Evolutionary conservation across 148 eudicot genomes (phyloP).

Genomic region (Fagopyrum esculentum): DNA sequence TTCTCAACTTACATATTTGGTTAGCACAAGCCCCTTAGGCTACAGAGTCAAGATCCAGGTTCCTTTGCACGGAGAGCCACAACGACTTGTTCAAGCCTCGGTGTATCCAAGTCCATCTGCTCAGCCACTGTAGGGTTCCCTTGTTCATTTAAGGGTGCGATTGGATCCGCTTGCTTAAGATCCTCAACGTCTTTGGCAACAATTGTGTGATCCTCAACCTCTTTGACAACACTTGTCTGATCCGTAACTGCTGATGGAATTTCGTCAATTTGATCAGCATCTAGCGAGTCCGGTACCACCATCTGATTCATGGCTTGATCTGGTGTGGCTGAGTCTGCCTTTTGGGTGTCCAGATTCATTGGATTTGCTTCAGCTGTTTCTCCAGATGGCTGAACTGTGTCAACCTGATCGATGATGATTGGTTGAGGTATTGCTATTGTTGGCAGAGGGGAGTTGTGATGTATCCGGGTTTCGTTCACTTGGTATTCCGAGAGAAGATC

Average conservation of each 20-base stretch:
- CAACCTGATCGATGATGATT: slow-evolving; percentile 14
- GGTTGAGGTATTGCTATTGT: slow-evolving; percentile 13
- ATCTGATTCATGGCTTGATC: slow-evolving; percentile 10
- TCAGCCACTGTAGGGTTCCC: background rate
- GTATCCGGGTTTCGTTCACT: slow-evolving; percentile 25
- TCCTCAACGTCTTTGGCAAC: background rate
- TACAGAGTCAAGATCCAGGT: background rate
- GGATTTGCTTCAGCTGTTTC: background rate
- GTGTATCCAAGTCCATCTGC: slow-evolving; percentile 11
- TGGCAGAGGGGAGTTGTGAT: slow-evolving; percentile 19
- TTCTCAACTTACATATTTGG: background rate
- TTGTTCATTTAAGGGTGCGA: background rate
- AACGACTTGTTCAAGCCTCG: background rate
- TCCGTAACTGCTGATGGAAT: background rate
- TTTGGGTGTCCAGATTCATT: background rate
- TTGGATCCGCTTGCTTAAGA: background rate
- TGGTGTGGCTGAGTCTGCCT: background rate
- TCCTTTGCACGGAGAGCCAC: slow-evolving; percentile 9
- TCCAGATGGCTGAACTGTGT: slow-evolving; percentile 6
- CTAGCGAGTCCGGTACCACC: slow-evolving; percentile 10
- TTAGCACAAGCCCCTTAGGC: no score
- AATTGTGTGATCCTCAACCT: background rate
- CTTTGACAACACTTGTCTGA: background rate
- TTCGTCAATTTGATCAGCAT: background rate
- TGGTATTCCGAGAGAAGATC: slow-evolving; percentile 91